Evolutionary conservation across 169 alveolate species (phyloP).

Genomic region (Miamiensis avidus): DNA sequence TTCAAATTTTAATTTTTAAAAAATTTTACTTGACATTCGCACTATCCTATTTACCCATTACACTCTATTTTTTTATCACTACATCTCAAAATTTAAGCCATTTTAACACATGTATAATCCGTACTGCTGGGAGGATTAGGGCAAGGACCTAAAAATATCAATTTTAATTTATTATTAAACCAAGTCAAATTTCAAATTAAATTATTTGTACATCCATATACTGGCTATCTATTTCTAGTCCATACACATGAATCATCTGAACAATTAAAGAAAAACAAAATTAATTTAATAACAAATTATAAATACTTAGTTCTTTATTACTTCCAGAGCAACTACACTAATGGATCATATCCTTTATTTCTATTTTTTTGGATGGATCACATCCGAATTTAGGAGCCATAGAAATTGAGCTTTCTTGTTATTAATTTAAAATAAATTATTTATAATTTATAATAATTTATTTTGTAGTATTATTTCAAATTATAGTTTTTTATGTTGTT

Average conservation of each 20-base stretch:
- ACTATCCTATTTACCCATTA: neutral
- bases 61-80: neutral
- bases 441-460: no score
- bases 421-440: no score
- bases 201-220: neutral
- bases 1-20: no score
- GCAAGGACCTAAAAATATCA: neutral
- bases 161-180: no score
- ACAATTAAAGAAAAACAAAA: no score
- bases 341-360: neutral
- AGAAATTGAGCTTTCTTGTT: neutral
- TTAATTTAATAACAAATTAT: no score
- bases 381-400: neutral
- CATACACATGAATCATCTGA: neutral
- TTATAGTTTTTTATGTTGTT: no score
- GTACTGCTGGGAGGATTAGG: neutral
- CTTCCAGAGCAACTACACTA: neutral
- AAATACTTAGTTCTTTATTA: neutral
- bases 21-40: neutral
- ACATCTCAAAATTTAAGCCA: neutral
- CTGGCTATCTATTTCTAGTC: neutral
- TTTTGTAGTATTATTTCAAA: no score
- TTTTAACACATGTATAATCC: neutral
- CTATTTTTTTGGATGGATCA: neutral
- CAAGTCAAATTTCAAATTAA: no score